Conservation (phyloP, 208 protist species). For the Trypanosoma caninum region DNA sequence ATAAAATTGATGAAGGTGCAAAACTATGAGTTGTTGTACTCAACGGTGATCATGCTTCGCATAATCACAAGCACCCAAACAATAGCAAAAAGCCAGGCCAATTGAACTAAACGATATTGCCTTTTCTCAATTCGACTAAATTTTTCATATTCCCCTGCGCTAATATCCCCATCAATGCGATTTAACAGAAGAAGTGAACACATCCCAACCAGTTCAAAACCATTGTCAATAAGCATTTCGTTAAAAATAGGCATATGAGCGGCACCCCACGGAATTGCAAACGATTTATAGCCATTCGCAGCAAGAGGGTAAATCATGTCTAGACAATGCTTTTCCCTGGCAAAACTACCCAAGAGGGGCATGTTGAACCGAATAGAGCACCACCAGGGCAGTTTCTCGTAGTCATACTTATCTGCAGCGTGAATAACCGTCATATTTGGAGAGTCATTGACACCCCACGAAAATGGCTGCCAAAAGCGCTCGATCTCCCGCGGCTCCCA, state of each 20-base stretch:
- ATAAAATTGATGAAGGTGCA: neutral
- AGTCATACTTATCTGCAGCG: slow-evolving; percentile 86
- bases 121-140: slow-evolving; percentile 41
- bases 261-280: slow-evolving; percentile 84
- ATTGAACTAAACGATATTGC: slow-evolving; percentile 18
- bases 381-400: slow-evolving; percentile 79
- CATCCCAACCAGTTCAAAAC: slow-evolving; percentile 65
- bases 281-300: slow-evolving; percentile 67
- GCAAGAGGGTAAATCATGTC: slow-evolving; percentile 64
- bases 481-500: slow-evolving; percentile 80
- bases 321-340: slow-evolving; percentile 77
- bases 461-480: slow-evolving; percentile 82
- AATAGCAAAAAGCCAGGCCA: slow-evolving; percentile 25
- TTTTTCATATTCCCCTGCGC: slow-evolving; percentile 61
- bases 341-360: slow-evolving; percentile 61
- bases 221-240: slow-evolving; percentile 84
- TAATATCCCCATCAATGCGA: slow-evolving; percentile 62
- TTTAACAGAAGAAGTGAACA: slow-evolving; percentile 62
- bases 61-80: slow-evolving; percentile 27
- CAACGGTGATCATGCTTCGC: slow-evolving; percentile 33
- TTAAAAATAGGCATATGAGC: slow-evolving; percentile 84
- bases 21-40: slow-evolving; percentile 26
- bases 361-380: slow-evolving; percentile 74
- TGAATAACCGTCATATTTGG: slow-evolving; percentile 76
- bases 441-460: slow-evolving; percentile 79